Evolutionary conservation across 805 yeast species (phyloP).

Genomic region (Lipomyces sp.): DNA sequence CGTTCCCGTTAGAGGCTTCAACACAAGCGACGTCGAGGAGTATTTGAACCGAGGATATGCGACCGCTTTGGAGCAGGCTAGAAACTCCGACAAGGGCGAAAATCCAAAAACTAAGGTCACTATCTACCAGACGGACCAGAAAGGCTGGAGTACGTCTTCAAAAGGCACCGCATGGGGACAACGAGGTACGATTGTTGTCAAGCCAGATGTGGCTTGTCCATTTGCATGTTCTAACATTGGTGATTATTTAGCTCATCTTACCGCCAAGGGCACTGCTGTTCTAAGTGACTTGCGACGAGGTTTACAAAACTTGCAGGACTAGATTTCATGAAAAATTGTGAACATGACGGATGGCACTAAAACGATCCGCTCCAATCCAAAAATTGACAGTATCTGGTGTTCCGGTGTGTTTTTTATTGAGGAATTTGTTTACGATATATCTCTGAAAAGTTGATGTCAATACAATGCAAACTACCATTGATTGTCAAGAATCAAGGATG

Average conservation of each 20-base stretch:
- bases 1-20: conserved; percentile 30
- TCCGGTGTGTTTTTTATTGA: neutral
- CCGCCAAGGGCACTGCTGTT: conserved; percentile 29
- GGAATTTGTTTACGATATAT: neutral
- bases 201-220: neutral
- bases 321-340: neutral
- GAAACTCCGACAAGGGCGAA: conserved; percentile 11
- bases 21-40: conserved; percentile 35
- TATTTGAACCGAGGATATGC: conserved; percentile 29
- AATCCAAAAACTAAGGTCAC: conserved; percentile 9
- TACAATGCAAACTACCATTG: neutral
- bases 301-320: conserved; percentile 20
- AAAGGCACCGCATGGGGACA: conserved; percentile 30
- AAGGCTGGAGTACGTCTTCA: conserved; percentile 31
- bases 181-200: conserved; percentile 14
- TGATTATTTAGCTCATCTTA: conserved; percentile 23
- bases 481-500: neutral
- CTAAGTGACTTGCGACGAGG: conserved; percentile 31
- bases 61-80: conserved; percentile 26
- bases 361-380: neutral
- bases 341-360: neutral
- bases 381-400: neutral
- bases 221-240: neutral
- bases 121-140: conserved; percentile 22
- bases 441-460: neutral